Base-by-base conservation (phyloP, 2,329 filamentous ascomycete genomes). In the Ascochyta viciae-villosae region DNA sequence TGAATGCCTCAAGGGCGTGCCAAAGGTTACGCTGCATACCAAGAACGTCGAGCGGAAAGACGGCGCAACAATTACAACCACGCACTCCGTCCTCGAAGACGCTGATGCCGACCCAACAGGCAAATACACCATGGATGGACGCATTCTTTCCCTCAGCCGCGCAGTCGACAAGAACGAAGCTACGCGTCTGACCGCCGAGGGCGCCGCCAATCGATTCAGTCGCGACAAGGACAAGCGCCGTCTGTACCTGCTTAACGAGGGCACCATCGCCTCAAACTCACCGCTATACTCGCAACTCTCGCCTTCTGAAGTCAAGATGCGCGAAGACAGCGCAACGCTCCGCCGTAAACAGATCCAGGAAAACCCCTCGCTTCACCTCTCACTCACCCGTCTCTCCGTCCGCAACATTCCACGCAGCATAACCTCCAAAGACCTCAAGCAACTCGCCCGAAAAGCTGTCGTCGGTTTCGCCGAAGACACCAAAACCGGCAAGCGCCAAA, bases 391-490 rank as follows among this genome's bases (percentile, higher is more conserved):
- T 68, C 85, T 99, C 29, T 94, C 94, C 1, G 81, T 99, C 52
- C 91, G 95, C 65, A 99, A 99, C 73, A 84, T 99, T 5, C 95
- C 95, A 3, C 87, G 90, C 60, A 87, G 89, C 71, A 82, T 97
- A 61, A 88, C 85, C 23, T 90, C 91, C 23, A 98, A 96, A 76
- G 90, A 91, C 50, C 83, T 99, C 46, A 99, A 99, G 75, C 89
- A 91, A 38, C 84, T 99, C 41, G 95, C 95, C 10, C 87, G 95
- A 62, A 86, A 95, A 74, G 95, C 91, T n/a, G 86, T 97, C 12
- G 95, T 98, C 44, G 93, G 92, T 0, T 99, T 99, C 70, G 93
- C 95, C 37, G 89, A 83, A 58, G 95, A 99, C 68, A 92, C 94
- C 63, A 96, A 93, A 73, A 83, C 82, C 26, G 91, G 91, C 13